These are phyloP conservation scores for Sarocladium oryzae DNA, from an alignment of 2,329 filamentous ascomycete genomes.

Conservation along the genomic window DNA sequence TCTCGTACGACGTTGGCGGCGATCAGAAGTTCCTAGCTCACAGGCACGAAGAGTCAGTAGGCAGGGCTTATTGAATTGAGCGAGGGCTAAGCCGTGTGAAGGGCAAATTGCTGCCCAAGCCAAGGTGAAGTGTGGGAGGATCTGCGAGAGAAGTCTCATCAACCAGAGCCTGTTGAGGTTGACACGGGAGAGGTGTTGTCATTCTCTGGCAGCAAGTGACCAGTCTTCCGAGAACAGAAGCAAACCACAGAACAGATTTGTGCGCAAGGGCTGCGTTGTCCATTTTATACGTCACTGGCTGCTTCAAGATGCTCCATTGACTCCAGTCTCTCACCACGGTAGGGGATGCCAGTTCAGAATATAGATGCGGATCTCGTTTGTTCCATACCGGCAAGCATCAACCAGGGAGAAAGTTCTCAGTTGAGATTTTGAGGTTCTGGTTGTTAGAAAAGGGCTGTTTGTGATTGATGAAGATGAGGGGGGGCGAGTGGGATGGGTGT, in stretches of 20 bases:
- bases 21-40: neutral
- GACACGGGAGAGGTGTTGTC: no score
- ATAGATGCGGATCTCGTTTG: neutral
- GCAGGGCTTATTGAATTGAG: neutral
- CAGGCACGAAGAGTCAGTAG: no score
- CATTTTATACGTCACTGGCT: neutral
- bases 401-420: neutral
- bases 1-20: conserved; percentile 1
- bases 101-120: conserved; percentile 1
- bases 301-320: neutral
- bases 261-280: neutral
- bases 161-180: neutral
- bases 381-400: neutral
- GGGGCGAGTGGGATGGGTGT: neutral
- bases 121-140: neutral
- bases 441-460: neutral
- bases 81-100: neutral
- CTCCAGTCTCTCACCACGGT: no score
- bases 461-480: conserved; percentile 5
- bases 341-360: no score
- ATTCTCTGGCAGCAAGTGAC: no score
- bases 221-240: no score
- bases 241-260: neutral
- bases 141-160: neutral
- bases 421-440: neutral